Evolutionary conservation across 2,329 filamentous ascomycete species (phyloP), one percentile per base, ranked within the genome.

Genomic region (Sporothrix pseudoabietina): DNA sequence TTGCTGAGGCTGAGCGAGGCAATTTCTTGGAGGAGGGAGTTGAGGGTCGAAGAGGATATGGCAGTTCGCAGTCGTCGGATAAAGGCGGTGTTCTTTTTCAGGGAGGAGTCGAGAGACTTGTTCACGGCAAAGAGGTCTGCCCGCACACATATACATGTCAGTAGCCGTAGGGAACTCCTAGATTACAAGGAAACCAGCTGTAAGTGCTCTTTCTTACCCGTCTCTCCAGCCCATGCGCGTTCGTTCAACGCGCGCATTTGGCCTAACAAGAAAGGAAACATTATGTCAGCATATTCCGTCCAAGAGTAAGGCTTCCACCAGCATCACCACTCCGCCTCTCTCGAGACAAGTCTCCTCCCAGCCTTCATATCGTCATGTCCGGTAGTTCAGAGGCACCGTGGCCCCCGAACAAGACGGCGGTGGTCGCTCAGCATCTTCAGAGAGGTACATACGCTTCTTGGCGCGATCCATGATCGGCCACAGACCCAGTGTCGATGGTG

Each of bases 21-120:
- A 78, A 97, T 94, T 80, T 98, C 95, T 80, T 95, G 90, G 66
- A 97, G 84, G 82, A 98, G 97, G 74, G 94, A 96, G 77, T 88
- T 86, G 72, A 94, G 89, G 72, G 92, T 93, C 73, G 94, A 87
- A 68, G 93, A 84, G 76, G 92, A 94, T 76, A 98, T 91, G 74
- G 94, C 93, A 74, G 95, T 98, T 78, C 95, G 93, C 72, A 98
- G 87, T 79, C 95, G 93, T 83, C 97, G 98, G 80, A 98, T 98
- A 82, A 98, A 98, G 77, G 94, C 94, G 4, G 95, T 98, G 79
- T 98, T 98, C 86, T 98, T 98, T 85, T 97, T 98, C 82, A 98
- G 87, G 70, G 94, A 96, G 71, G 95, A 97, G 82, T 98, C 95
- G 79, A 98, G 91, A 41, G 92, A 92, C 79, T 88, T 88, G 81